phyloP scores from a whole-genome alignment of 2,329 filamentous ascomycete species.

The Geosmithia morbida region DNA sequence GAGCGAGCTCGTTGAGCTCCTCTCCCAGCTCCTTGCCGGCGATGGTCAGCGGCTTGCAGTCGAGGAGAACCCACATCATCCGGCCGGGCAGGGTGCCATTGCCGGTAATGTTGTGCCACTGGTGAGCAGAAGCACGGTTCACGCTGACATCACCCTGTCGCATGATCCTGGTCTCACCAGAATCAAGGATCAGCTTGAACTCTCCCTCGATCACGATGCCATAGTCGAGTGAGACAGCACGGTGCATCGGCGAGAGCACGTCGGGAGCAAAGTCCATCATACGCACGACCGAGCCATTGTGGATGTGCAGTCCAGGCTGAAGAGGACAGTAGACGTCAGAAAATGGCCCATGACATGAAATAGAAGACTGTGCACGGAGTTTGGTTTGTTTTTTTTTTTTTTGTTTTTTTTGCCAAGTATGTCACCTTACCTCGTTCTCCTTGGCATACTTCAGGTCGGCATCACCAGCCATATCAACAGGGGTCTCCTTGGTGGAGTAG shows the following conservation, averaged over 20 bases:
- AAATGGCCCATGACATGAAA: too few relatives aligned
- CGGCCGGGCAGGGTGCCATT: constrained; percentile 3
- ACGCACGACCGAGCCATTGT: constrained; percentile 25
- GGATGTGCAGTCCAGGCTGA: constrained; percentile 7
- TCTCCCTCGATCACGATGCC: constrained; percentile 39
- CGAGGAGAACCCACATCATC: constrained; percentile 3
- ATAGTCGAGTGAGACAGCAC: constrained; percentile 38
- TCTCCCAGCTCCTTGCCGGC: neutral
- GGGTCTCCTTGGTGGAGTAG: constrained; percentile 11
- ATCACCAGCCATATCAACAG: constrained; percentile 9
- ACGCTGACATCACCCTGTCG: constrained; percentile 37
- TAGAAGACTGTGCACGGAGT: too few relatives aligned
- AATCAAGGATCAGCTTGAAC: constrained; percentile 35
- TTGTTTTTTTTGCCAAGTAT: too few relatives aligned
- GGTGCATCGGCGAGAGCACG: constrained; percentile 27
- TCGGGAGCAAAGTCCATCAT: constrained; percentile 32
- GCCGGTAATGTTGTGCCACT: constrained; percentile 27
- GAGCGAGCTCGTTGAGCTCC: neutral
- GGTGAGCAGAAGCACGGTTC: constrained; percentile 40
- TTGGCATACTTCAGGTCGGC: constrained; percentile 7
- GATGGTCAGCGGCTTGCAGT: neutral
- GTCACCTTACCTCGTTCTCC: constrained; percentile 1
- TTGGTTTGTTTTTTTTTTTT: too few relatives aligned
- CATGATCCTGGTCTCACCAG: constrained; percentile 30
- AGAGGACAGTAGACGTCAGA: neutral